Base-by-base conservation (phyloP, 2,329 filamentous ascomycete species). In the Phialophora macrospora region DNA sequence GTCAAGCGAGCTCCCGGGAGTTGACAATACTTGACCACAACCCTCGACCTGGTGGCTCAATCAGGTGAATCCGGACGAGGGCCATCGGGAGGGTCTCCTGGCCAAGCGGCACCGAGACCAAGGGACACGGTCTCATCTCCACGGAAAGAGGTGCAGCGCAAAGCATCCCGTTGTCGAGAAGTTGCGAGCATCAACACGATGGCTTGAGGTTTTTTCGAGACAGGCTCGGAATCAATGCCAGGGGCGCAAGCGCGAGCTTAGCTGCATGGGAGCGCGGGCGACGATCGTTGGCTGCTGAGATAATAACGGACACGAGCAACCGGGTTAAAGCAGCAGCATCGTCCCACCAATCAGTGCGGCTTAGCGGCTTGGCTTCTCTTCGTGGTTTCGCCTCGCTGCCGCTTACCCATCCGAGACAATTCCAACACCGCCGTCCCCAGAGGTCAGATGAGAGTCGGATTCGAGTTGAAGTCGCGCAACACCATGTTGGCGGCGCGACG, bases 351-450 rank as follows among this genome's bases (percentile, higher is more conserved):
- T 41, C 38, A 20, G 4, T 2, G 14, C 38, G 5, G 38, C 0
- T 20, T 44, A 44, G 48, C 24, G 20, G 48, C 48, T 51, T 51
- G 48, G 48, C 48, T 1, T 51, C 48, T 51, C 20, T 22, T 22
- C 26, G 41, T 17, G 8, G 38, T 26, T 41, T 26, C 20, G 20
- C 22, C 48, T 22, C 41, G 41, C 24, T 30, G 24, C 30, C 56
- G 41, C 56, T 32, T 20, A n/a, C 56, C 38, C 26, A 24, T 49
- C n/a, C 14, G 38, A 44, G 38, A 44, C 38, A 49, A 34, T 20
- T 20, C 26, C 6, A 59, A 49, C 14, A 32, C 17, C 41, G 28
- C 41, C 38, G 20, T 22, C 48, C 8, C 7, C 22, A 28, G 20
- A 17, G 9, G 48, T 51, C 22, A 3, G 48, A 9, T 26, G n/a